Base-by-base conservation (phyloP, 768 basidiomycete genomes). In the Tephrocybe sp. region DNA sequence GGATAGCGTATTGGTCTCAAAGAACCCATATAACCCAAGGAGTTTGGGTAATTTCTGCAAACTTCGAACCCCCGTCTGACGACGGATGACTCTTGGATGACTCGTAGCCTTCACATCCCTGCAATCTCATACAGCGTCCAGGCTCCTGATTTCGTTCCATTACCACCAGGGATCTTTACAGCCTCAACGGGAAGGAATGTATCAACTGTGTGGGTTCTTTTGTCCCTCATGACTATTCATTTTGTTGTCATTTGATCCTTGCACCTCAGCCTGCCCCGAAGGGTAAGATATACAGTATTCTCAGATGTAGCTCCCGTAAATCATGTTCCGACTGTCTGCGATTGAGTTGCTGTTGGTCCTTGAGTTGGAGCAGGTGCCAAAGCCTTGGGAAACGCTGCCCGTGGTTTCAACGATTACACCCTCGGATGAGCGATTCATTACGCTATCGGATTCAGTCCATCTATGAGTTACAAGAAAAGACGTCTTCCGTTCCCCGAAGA, bases 131-230 rank as follows among this genome's bases (percentile, higher is more conserved):
- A 12, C 6, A 22, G 31, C 17, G 16, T 39, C 13, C 39, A 30
- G 13, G 10, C 26, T 16, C 26, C 31, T 16, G 39, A 49, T 34
- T 32, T 31, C 39, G 40, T 20, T 44, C 8, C 43, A 22, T 22
- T 17, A 8, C 17, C 20, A 39, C 19, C 41, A 51, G 17, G 50
- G 50, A 40, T 23, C 17, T 45, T n/a, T 2, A 26, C 11, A 9
- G 32, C 50, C 43, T 39, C 50, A 45, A 44, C 31, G 33, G 44
- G 49, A 51, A 51, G 41, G 35, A 31, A 13, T 8, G 14, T 34
- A 33, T 33, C 5, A 11, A 19, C 33, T n/a, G 3, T 13, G 7
- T 19, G 44, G 31, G 9, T 9, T n/a, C 22, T 19, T 12, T 16
- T 4, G 31, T 35, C 7, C 38, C n/a, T 40, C 44, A 19, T 50